Conservation (phyloP, 2,329 filamentous ascomycete genomes). For the Aspergillus japonicus region DNA sequence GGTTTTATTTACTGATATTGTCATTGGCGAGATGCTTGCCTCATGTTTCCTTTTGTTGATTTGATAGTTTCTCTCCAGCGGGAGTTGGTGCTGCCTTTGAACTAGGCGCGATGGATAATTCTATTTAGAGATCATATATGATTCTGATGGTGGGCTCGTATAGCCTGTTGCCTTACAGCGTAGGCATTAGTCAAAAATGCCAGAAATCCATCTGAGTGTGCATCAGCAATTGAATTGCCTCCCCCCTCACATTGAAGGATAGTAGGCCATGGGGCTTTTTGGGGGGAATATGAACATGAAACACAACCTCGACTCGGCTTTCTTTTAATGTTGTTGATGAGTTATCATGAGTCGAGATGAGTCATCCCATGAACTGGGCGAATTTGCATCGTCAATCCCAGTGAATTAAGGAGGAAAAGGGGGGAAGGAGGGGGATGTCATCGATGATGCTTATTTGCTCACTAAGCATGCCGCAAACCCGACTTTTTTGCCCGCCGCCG, state of each 20-base stretch:
- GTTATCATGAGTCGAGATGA: conserved; percentile 10
- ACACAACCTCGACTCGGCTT: background rate
- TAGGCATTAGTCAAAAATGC: conserved; percentile 6
- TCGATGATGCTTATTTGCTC: conserved; percentile 10
- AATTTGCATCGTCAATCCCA: too few species aligned
- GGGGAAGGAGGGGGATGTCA: background rate
- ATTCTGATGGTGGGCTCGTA: conserved; percentile 12
- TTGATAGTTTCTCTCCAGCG: conserved; percentile 30
- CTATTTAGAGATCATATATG: conserved; percentile 15
- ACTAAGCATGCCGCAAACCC: conserved; percentile 20
- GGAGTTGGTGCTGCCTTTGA: conserved; percentile 34
- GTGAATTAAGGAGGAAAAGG: background rate
- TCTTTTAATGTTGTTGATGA: background rate
- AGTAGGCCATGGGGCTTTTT: background rate
- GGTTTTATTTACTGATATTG: conserved; percentile 8
- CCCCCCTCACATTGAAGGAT: background rate
- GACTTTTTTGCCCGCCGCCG: conserved; percentile 23
- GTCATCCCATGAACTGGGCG: background rate
- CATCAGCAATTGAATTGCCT: background rate
- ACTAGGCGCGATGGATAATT: conserved; percentile 17
- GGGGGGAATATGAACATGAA: too few species aligned
- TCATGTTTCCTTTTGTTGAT: conserved; percentile 17
- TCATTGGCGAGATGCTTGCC: conserved; percentile 18
- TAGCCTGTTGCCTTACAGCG: conserved; percentile 11
- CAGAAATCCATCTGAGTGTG: background rate